A percentile compares a stretch with the other conserved stretches of the same genome.
These are phyloP conservation scores for Phaeophleospora eucalypticola DNA, from an alignment of 2,329 filamentous ascomycete genomes.

Conservation along the genomic window DNA sequence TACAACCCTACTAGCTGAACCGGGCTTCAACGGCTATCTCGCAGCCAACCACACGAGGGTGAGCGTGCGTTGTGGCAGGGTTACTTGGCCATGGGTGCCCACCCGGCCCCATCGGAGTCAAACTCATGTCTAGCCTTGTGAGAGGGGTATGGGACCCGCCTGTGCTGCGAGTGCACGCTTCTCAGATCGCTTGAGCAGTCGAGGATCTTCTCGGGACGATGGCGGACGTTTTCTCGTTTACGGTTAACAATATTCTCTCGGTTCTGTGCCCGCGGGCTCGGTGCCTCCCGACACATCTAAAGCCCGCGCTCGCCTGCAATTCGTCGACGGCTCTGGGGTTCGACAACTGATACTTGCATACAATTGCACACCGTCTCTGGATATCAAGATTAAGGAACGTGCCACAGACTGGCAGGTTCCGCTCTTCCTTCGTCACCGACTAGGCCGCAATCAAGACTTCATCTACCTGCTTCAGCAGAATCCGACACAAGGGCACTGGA, in stretches of 20 bases:
- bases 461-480: slow-evolving; percentile 23
- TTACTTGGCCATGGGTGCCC: slow-evolving; percentile 20
- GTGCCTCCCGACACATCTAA: slow-evolving; percentile 17
- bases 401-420: slow-evolving; percentile 20
- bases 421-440: slow-evolving; percentile 19
- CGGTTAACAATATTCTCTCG: slow-evolving; percentile 17
- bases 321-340: slow-evolving; percentile 22
- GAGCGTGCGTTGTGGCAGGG: slow-evolving; percentile 25
- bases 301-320: slow-evolving; percentile 21
- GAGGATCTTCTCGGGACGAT: slow-evolving; percentile 24
- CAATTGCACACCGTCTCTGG: slow-evolving; percentile 22
- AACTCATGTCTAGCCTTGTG: slow-evolving; percentile 32
- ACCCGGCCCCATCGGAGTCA: slow-evolving; percentile 25
- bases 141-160: slow-evolving; percentile 26
- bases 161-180: slow-evolving; percentile 17
- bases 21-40: slow-evolving; percentile 28
- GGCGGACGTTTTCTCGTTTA: slow-evolving; percentile 23
- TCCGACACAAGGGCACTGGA: slow-evolving; percentile 18
- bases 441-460: slow-evolving; percentile 24
- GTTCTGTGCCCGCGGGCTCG: slow-evolving; percentile 18
- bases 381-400: slow-evolving; percentile 28
- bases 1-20: slow-evolving; percentile 25
- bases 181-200: slow-evolving; percentile 24
- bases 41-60: slow-evolving; percentile 30
- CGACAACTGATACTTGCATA: slow-evolving; percentile 19